Evolutionary conservation across 441 rosid species (phyloP), one percentile per base, ranked within the genome.

Genomic region (Bocquillonia castaneifolia): DNA sequence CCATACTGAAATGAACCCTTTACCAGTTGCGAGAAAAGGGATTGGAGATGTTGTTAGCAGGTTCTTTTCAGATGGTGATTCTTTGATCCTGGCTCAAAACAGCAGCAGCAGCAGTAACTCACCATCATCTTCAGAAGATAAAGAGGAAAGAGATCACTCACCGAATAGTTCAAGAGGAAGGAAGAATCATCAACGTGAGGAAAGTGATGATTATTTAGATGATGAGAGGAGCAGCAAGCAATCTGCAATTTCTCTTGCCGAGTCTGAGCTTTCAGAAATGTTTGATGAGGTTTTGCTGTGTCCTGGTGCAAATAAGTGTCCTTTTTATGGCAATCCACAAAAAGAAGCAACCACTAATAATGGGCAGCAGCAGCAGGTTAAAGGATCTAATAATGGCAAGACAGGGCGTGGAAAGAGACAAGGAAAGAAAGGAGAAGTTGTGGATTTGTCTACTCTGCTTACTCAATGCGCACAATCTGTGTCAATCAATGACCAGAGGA

Each of bases 401-500:
- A 36, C 40, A 36, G 9, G 5, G 9, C 66, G 66, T 9, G 64
- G 17, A 0, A 81, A 78, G 79, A 82, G 80, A 63, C 76, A 18
- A n/a, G 72, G 36, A 17, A 53, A 48, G n/a, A 71, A 71, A 48
- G 71, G 67, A 51, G 80, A 76, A 29, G 56, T 50, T 1, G 80
- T 84, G 28, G 88, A 86, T 70, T 69, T 84, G 76, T 74, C 83
- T 44, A 64, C 70, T 42, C 84, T 74, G 10, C 79, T 86, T 45
- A 59, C 74, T 63, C 72, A 42, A 4, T 84, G 88, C 22, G 84
- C 88, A 57, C 84, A 84, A 71, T 81, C 86, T 48, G 76, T 78
- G 40, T 52, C 81, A 0, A 54, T 72, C 7, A 72, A 79, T 70
- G 94, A 92, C 52, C 73, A 70, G 25, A 71, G 63, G 74, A 81